These are phyloP conservation scores for Cryptosporidium tyzzeri DNA, from an alignment of 169 alveolate genomes.

Conservation along the genomic window DNA sequence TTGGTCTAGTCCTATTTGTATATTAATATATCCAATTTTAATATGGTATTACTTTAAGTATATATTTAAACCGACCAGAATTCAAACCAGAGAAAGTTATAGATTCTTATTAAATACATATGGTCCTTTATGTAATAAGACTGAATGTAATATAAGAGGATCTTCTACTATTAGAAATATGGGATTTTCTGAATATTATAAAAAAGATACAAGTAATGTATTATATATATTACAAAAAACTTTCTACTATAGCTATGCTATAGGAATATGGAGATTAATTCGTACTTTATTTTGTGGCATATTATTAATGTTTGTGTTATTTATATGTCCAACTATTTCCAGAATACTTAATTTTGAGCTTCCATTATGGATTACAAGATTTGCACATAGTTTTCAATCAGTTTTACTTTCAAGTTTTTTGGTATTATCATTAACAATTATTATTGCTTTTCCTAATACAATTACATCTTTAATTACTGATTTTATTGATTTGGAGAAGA, in stretches of 20 bases:
- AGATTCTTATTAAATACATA: constrained; percentile 54
- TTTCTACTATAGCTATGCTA: constrained; percentile 54
- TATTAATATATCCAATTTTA: constrained; percentile 31
- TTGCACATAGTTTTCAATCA: constrained; percentile 41
- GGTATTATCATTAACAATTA: constrained; percentile 39
- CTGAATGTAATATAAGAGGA: constrained; percentile 64
- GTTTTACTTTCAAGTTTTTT: constrained; percentile 49
- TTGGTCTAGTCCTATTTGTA: constrained; percentile 65
- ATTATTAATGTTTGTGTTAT: constrained; percentile 20
- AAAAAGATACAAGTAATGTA: constrained; percentile 17
- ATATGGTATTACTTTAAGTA: constrained; percentile 22
- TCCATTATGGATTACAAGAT: constrained; percentile 54
- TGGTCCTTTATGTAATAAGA: constrained; percentile 68
- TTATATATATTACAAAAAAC: constrained; percentile 30
- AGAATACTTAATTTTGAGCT: constrained; percentile 37
- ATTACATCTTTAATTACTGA: constrained; percentile 25
- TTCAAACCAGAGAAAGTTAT: constrained; percentile 66
- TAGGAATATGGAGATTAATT: constrained; percentile 58
- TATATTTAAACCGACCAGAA: constrained; percentile 75
- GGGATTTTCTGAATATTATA: constrained; percentile 50
- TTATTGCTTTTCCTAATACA: constrained; percentile 47
- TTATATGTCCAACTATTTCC: constrained; percentile 60
- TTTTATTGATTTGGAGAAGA: constrained; percentile 65
- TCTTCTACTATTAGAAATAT: constrained; percentile 63
- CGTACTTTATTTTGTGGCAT: constrained; percentile 58